Percentiles rank a stretch among this genome's conserved stretches.
Conservation (phyloP, 306 rosid species). For the Clitoria ternatea region DNA sequence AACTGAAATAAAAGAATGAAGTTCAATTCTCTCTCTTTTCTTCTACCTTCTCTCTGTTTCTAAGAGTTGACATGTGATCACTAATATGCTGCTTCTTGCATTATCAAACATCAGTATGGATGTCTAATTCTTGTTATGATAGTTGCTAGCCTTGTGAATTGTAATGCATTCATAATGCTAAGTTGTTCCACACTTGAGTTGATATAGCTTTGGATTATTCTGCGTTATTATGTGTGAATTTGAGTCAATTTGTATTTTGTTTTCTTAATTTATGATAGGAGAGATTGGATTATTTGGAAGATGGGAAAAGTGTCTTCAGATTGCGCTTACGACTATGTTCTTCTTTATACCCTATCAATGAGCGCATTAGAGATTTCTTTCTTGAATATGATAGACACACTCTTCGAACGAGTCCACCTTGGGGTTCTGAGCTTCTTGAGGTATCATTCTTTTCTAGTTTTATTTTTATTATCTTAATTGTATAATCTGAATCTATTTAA, state of each 20-base stretch:
- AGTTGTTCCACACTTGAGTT: neutral
- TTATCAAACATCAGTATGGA: neutral
- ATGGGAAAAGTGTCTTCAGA: slow-evolving; percentile 86
- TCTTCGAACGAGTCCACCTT: slow-evolving; percentile 97
- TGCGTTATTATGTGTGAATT: neutral
- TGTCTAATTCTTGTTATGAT: slow-evolving; percentile 15
- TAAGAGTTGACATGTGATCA: neutral
- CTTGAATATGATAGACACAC: slow-evolving; percentile 98
- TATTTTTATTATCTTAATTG: slow-evolving; percentile 6
- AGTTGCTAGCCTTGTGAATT: slow-evolving; percentile 7
- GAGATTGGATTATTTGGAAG: slow-evolving; percentile 97
- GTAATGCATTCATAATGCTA: neutral
- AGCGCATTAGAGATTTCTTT: slow-evolving; percentile 91
- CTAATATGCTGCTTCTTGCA: neutral
- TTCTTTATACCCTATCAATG: slow-evolving; percentile 87
- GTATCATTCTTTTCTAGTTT: slow-evolving; percentile 39
- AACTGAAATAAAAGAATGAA: too few relatives aligned
- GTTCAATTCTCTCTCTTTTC: too few relatives aligned
- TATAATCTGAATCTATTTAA: neutral
- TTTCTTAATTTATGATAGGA: slow-evolving; percentile 48
- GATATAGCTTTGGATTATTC: slow-evolving; percentile 4
- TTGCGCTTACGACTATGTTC: slow-evolving; percentile 93
- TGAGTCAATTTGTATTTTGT: slow-evolving; percentile 19
- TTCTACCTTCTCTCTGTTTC: neutral
- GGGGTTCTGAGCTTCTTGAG: slow-evolving; percentile 99